phyloP scores from a whole-genome alignment of 164 flowering plant species.

The Akebia trifoliata region DNA sequence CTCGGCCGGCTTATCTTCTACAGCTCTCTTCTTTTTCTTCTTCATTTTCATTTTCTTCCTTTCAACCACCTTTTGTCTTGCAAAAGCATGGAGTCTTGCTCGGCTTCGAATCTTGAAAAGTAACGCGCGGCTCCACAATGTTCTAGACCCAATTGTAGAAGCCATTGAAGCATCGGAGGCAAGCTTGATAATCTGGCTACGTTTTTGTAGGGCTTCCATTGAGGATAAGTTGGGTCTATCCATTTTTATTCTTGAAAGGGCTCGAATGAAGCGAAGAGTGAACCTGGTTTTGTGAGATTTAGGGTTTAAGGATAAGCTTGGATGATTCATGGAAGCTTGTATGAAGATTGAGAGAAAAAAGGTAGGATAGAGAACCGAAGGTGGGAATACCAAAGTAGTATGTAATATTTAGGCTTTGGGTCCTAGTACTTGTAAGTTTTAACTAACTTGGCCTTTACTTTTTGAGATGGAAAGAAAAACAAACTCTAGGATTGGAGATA shows the following conservation, averaged over 20 bases:
- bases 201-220: background rate
- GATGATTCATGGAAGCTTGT: constrained; percentile 12
- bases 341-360: background rate
- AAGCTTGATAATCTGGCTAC: constrained; percentile 30
- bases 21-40: constrained; percentile 5
- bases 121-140: constrained; percentile 51
- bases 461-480: constrained; percentile 8
- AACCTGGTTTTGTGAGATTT: constrained; percentile 26
- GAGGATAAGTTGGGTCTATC: constrained; percentile 5
- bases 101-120: constrained; percentile 29
- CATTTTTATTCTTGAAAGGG: constrained; percentile 20
- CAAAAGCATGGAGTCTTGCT: background rate
- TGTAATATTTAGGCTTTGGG: no score
- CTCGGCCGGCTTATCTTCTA: background rate
- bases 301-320: constrained; percentile 8
- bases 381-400: no score
- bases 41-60: constrained; percentile 10
- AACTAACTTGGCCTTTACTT: constrained; percentile 9
- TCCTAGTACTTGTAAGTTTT: constrained; percentile 9
- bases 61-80: background rate
- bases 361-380: background rate
- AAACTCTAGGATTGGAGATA: background rate
- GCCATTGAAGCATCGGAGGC: constrained; percentile 55
- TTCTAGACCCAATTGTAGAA: constrained; percentile 30
- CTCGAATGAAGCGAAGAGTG: constrained; percentile 30